phyloP scores from a whole-genome alignment of 2,329 filamentous ascomycete genomes.

The Penicillium sp. region DNA sequence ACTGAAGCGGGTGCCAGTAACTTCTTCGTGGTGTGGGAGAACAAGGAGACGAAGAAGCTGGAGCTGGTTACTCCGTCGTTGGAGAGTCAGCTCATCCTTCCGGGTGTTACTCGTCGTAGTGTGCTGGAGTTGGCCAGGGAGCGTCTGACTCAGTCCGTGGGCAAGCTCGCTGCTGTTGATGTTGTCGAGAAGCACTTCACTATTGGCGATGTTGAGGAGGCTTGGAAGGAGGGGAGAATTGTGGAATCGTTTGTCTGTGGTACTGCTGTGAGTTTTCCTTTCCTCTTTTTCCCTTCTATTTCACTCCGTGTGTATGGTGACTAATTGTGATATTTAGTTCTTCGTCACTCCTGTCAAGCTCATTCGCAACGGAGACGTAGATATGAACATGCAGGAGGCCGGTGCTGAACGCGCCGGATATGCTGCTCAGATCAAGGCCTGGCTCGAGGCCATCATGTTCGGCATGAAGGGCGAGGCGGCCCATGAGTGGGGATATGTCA shows the following conservation, averaged over 20 bases:
- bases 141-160: constrained; percentile 44
- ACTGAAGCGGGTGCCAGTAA: constrained; percentile 89
- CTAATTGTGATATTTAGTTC: no score
- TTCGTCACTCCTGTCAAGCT: constrained; percentile 61
- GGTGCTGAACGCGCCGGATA: constrained; percentile 27
- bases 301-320: no score
- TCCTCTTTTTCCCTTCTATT: no score
- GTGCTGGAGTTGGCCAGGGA: constrained; percentile 63
- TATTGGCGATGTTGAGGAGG: constrained; percentile 67
- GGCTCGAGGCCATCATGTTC: constrained; percentile 66
- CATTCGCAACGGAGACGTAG: constrained; percentile 58
- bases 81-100: constrained; percentile 72
- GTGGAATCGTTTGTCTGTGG: constrained; percentile 80
- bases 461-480: constrained; percentile 55
- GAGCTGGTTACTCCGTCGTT: constrained; percentile 77
- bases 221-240: constrained; percentile 63
- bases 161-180: constrained; percentile 60
- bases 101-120: constrained; percentile 74
- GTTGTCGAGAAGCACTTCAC: constrained; percentile 77
- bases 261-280: constrained; percentile 62
- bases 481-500: constrained; percentile 63
- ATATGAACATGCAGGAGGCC: constrained; percentile 46
- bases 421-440: constrained; percentile 50
- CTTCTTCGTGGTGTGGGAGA: constrained; percentile 74
- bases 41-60: constrained; percentile 49